A percentile compares a stretch with the other conserved stretches of the same genome.
These are phyloP conservation scores for Mycena vulgaris DNA, from an alignment of 768 basidiomycete genomes.

Conservation along the genomic window DNA sequence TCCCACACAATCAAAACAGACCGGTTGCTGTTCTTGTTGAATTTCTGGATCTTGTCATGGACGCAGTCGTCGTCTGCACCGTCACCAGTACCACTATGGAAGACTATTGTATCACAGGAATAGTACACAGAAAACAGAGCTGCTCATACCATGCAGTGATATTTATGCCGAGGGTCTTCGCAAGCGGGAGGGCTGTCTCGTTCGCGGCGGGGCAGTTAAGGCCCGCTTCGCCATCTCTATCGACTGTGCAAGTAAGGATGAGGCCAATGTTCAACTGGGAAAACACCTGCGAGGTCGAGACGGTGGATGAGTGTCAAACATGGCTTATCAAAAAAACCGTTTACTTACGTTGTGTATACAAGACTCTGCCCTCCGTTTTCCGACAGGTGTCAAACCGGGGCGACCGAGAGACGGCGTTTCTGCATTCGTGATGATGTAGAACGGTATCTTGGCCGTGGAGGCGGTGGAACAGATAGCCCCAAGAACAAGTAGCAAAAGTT, in stretches of 20 bases:
- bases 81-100: constrained; percentile 45
- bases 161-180: constrained; percentile 41
- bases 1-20: constrained; percentile 46
- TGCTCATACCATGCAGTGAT: constrained; percentile 42
- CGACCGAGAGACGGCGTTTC: constrained; percentile 45
- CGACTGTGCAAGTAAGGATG: constrained; percentile 44
- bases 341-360: constrained; percentile 43
- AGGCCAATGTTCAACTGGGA: constrained; percentile 45
- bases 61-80: constrained; percentile 46
- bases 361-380: constrained; percentile 39
- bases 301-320: constrained; percentile 3
- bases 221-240: constrained; percentile 40
- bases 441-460: constrained; percentile 3
- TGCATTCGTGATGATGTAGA: constrained; percentile 46
- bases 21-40: constrained; percentile 43
- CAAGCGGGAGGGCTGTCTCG: constrained; percentile 43
- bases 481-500: constrained; percentile 8
- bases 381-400: constrained; percentile 44
- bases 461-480: constrained; percentile 6
- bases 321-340: constrained; percentile 1
- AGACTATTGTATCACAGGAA: not conserved
- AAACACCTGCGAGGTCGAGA: no score
- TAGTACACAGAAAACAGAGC: constrained; percentile 5
- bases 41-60: constrained; percentile 39
- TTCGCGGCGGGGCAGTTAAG: constrained; percentile 40